Evolutionary conservation across 371 early-diverging fungal species (phyloP), one percentile per base, ranked within the genome.

Genomic region (Amoeboaphelidium occidentale): DNA sequence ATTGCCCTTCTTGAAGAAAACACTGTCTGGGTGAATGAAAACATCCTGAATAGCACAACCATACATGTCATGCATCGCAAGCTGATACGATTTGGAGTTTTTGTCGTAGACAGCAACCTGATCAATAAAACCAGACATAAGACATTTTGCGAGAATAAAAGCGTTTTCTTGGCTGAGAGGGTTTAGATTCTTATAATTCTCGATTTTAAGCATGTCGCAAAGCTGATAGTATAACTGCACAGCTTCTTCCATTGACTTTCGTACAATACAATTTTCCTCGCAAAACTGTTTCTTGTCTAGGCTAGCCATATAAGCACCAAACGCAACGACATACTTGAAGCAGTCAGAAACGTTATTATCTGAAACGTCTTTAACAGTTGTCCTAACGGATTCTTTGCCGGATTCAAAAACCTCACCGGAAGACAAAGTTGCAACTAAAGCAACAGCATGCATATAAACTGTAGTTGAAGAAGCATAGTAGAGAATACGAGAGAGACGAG

Each of bases 161-260:
- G 67, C 3, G 43, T 64, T 65, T 22, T 76, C 69, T 42, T 60
- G 63, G 55, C 72, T 67, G 28, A 72, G 53, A 23, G 55, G 63
- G 0, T 72, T 57, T 49, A 73, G 65, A 21, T 69, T 62, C 2
- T 63, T 64, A 0, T 77, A 74, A 53, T 74, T 78, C 52, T 74
- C 70, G 23, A 67, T 58, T 32, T 76, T 75, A 20, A 85, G 73
- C 48, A 92, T 63, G 24, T 73, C 71, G 0, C 81, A 79, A 42
- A 94, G 65, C 61, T 94, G 94, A 12, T 69, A 62, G 28, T 85
- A 77, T 26, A 94, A 69, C 59, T 86, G 79, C 42, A 74, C 74
- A 46, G 85, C 80, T 67, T 94, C 96, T 42, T 76, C 71, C 85
- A 94, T 89, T 14, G 89, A 83, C 63, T 92, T 93, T 27, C 69